Evolutionary conservation across 176 grass and related monocot genomes (phyloP).

Genomic region (Oryza meyeriana): DNA sequence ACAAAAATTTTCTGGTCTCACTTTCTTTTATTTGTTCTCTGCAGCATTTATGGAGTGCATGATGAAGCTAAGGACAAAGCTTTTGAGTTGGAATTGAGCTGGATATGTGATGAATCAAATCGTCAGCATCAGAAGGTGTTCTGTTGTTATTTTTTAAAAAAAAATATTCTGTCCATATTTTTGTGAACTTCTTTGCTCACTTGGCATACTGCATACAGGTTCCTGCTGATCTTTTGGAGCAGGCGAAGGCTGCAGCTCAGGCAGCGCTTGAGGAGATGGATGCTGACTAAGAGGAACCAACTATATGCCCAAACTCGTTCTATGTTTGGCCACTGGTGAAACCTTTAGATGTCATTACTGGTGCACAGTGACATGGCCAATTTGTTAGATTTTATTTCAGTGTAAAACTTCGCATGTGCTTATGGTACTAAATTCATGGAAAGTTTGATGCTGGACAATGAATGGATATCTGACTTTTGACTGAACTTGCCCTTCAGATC

Average conservation of each 20-base stretch:
- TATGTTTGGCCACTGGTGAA: slow-evolving; percentile 6
- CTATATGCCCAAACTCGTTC: not conserved
- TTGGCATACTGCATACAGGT: slow-evolving; percentile 46
- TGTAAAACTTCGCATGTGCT: not conserved
- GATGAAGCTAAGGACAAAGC: slow-evolving; percentile 90
- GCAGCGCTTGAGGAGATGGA: slow-evolving; percentile 81
- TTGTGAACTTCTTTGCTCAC: not conserved
- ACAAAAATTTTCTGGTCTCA: not conserved
- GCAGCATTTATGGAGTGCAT: slow-evolving; percentile 86
- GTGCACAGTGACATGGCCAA: not conserved
- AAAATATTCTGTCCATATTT: not conserved
- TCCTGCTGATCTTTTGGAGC: slow-evolving; percentile 58
- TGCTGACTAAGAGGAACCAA: slow-evolving; percentile 47
- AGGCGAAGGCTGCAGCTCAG: slow-evolving; percentile 61
- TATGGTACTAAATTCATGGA: not conserved
- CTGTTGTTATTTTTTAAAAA: not conserved
- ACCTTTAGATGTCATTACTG: not conserved
- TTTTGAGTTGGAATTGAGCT: slow-evolving; percentile 86
- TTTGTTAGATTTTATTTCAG: slow-evolving; percentile 19
- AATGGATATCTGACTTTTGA: not conserved
- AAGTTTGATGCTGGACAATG: not conserved
- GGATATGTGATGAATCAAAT: slow-evolving; percentile 86
- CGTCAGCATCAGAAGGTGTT: slow-evolving; percentile 76
- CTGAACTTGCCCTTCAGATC: not conserved
- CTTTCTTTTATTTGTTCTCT: not conserved